A percentile compares a stretch with the other conserved stretches of the same genome.
phyloP scores from a whole-genome alignment of 2,329 filamentous ascomycete genomes.

The Dactylellina sp. region DNA sequence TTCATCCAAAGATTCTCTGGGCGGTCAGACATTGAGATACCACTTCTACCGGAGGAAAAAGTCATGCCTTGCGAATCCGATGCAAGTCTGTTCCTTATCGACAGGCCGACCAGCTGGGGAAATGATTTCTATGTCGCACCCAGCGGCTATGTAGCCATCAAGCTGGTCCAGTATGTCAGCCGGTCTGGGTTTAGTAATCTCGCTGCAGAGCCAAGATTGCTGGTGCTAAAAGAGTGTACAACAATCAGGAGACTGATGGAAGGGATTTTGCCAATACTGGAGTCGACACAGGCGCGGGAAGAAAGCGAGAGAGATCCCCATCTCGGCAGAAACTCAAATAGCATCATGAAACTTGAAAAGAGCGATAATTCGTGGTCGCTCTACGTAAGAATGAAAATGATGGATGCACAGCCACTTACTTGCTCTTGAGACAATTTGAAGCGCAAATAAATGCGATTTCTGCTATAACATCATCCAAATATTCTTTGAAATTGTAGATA shows the following conservation, averaged over 20 bases:
- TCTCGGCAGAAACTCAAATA: not conserved
- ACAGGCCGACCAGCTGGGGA: not conserved
- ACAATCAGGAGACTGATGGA: not conserved
- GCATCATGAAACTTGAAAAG: too few species aligned
- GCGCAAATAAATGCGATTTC: too few species aligned
- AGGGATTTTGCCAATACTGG: not conserved
- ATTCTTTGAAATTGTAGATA: too few species aligned
- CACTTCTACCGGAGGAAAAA: not conserved
- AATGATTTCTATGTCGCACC: not conserved
- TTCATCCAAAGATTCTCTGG: not conserved
- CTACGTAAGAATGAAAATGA: too few species aligned
- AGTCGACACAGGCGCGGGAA: not conserved
- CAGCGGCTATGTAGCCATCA: not conserved
- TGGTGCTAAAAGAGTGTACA: not conserved
- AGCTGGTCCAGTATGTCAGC: not conserved
- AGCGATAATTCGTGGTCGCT: too few species aligned
- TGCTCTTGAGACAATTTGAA: too few species aligned
- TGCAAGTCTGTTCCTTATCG: not conserved
- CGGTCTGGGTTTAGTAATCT: not conserved
- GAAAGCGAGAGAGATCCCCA: not conserved
- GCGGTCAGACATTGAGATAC: not conserved
- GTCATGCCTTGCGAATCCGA: not conserved
- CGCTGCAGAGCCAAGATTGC: not conserved
- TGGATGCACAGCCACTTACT: too few species aligned
- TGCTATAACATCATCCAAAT: too few species aligned